A percentile compares a stretch with the other conserved stretches of the same genome.
Conservation (phyloP, 169 alveolate genomes). For the Plasmodium chabaudi region DNA sequence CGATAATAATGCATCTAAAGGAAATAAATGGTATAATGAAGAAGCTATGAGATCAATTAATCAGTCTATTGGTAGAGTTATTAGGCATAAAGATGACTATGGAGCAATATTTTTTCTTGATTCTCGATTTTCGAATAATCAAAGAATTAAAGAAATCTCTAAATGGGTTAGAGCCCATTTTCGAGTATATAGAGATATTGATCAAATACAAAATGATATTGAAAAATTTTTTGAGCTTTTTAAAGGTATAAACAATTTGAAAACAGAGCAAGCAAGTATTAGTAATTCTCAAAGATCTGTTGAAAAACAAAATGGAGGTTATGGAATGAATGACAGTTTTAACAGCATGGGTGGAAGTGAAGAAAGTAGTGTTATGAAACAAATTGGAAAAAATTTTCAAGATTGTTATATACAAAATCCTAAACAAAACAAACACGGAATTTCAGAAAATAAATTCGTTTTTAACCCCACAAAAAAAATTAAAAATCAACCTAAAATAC, state of each 20-base stretch:
- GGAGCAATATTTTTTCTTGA: slow-evolving; percentile 94
- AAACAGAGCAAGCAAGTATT: neutral
- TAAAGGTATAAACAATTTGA: slow-evolving; percentile 34
- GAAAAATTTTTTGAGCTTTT: slow-evolving; percentile 74
- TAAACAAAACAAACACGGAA: slow-evolving; percentile 30
- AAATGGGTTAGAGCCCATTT: slow-evolving; percentile 88
- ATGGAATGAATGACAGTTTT: neutral
- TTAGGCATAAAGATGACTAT: slow-evolving; percentile 95
- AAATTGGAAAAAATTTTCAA: slow-evolving; percentile 73
- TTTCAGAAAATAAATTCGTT: slow-evolving; percentile 37
- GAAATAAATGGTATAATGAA: slow-evolving; percentile 93
- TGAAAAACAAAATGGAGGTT: neutral
- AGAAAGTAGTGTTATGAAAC: neutral
- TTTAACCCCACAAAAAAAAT: slow-evolving; percentile 57
- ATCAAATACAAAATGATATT: slow-evolving; percentile 74
- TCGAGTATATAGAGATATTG: slow-evolving; percentile 60
- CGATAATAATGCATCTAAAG: slow-evolving; percentile 50
- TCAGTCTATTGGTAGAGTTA: slow-evolving; percentile 97
- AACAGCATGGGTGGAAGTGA: neutral
- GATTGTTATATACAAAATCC: slow-evolving; percentile 49
- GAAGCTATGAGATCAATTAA: slow-evolving; percentile 96
- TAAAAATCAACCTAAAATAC: slow-evolving; percentile 67
- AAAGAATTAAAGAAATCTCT: slow-evolving; percentile 86
- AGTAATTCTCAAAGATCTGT: neutral
- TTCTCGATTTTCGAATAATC: slow-evolving; percentile 86